phyloP scores from a whole-genome alignment of 1,139 yeast species.

The Geotrichum cucujoidarum region DNA sequence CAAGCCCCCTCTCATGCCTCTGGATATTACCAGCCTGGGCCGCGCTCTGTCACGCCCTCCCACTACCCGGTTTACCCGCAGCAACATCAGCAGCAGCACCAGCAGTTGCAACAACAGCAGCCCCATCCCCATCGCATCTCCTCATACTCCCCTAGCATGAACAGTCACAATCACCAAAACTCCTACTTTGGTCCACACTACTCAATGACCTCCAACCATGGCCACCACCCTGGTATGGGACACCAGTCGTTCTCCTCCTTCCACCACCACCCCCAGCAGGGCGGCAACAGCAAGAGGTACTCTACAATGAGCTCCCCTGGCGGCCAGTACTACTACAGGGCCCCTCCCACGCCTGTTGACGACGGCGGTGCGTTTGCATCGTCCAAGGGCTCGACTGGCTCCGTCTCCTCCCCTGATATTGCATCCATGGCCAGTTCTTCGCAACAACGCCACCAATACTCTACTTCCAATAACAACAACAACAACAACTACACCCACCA shows the following conservation, averaged over 20 bases:
- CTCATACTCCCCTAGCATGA: slow-evolving; percentile 8
- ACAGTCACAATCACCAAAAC: slow-evolving; percentile 3
- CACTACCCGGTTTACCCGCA: slow-evolving; percentile 9
- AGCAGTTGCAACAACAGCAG: too few species aligned
- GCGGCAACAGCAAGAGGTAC: slow-evolving; percentile 4
- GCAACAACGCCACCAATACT: neutral
- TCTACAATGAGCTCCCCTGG: too few species aligned
- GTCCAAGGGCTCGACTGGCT: slow-evolving; percentile 7
- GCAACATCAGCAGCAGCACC: slow-evolving; percentile 4
- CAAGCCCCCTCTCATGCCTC: slow-evolving; percentile 13
- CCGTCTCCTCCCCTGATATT: slow-evolving; percentile 14
- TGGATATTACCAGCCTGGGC: slow-evolving; percentile 7
- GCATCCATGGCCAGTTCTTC: slow-evolving; percentile 11
- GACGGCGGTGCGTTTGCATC: slow-evolving; percentile 16
- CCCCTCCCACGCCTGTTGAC: slow-evolving; percentile 15
- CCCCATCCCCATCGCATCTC: slow-evolving; percentile 8
- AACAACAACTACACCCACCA: too few species aligned
- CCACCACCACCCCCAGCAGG: too few species aligned
- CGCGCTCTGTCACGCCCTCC: slow-evolving; percentile 9
- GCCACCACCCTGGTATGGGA: neutral
- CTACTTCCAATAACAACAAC: slow-evolving; percentile 4
- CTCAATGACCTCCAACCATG: neutral
- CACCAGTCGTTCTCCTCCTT: too few species aligned
- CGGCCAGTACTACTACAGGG: too few species aligned
- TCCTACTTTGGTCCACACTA: slow-evolving; percentile 10